Evolutionary conservation across 108 stramenopile genomes (phyloP), one percentile per base, ranked within the genome.

Genomic region (Pinguiococcus pyrenoidosus): DNA sequence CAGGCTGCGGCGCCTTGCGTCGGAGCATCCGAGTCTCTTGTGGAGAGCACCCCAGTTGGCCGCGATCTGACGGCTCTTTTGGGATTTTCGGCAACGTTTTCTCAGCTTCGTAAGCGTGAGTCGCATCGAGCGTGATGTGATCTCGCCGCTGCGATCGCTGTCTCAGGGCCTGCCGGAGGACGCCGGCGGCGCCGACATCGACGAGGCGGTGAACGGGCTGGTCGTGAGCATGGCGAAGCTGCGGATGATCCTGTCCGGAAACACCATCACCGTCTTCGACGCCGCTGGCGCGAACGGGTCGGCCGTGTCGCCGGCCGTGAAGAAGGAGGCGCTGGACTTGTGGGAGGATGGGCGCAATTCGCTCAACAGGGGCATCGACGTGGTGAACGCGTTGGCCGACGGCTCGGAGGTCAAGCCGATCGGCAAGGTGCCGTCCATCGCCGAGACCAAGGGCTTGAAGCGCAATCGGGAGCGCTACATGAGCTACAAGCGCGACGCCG

Each of bases 261-360:
- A n/a, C n/a, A n/a, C n/a, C n/a, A n/a, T n/a, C n/a, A n/a, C n/a
- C n/a, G n/a, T n/a, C n/a, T n/a, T n/a, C n/a, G 39, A 41, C 7
- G 7, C 9, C 7, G 18, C 7, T 9, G 9, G 9, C 6, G 18
- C 9, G 8, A 13, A 2, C 18, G 43, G 43, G 12, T 16, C n/a
- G 9, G 43, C 9, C 10, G 13, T n/a, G 9, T 2, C 43, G 7
- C 9, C 43, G 27, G 43, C 43, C 27, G 9, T 22, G 27, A 3
- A 22, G 18, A 3, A 18, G 18, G n/a, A 3, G 12, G 43, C 43
- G 10, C 8, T 2, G 18, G 7, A 6, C 9, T 2, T 12, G 12
- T 44, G 43, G 43, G 43, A 44, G 27, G 43, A 44, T 2, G 43
- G 43, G 10, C 43, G 43, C 27, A 6, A 10, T 2, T 16, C 43